Conservation (phyloP, 2,329 filamentous ascomycete species). For the Nemania serpens region DNA sequence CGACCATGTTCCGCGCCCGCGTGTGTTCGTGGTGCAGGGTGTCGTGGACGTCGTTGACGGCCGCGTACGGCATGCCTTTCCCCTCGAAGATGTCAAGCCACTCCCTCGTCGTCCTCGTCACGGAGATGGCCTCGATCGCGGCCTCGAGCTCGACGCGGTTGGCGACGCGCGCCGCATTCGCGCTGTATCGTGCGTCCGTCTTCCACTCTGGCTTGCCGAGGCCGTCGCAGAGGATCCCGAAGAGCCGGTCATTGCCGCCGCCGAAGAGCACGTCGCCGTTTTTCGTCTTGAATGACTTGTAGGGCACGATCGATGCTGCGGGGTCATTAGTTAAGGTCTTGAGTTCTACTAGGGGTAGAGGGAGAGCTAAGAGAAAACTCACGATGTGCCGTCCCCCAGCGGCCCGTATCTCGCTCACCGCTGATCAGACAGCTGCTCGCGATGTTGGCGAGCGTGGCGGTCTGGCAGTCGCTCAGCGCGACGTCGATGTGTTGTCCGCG, state of each 20-base stretch:
- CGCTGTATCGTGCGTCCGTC: constrained; percentile 60
- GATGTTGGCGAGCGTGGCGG: constrained; percentile 92
- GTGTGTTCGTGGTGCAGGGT: constrained; percentile 87
- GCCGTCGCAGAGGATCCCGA: constrained; percentile 65
- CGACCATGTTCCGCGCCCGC: constrained; percentile 84
- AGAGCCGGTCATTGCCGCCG: constrained; percentile 74
- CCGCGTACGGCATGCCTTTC: constrained; percentile 91
- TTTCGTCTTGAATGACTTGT: constrained; percentile 78
- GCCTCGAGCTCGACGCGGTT: constrained; percentile 78
- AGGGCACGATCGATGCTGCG: constrained; percentile 94
- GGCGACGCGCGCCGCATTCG: constrained; percentile 67
- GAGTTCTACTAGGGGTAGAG: background rate
- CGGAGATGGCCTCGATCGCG: constrained; percentile 76
- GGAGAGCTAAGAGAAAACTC: constrained; percentile 39
- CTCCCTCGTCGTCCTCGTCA: constrained; percentile 78
- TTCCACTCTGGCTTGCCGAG: constrained; percentile 65
- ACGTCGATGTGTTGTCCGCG: constrained; percentile 92
- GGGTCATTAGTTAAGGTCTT: constrained; percentile 8
- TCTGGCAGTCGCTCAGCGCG: constrained; percentile 89
- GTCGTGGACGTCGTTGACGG: constrained; percentile 88
- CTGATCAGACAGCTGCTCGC: constrained; percentile 90
- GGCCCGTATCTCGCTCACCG: constrained; percentile 81
- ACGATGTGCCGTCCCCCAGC: constrained; percentile 98
- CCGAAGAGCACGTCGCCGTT: constrained; percentile 74
- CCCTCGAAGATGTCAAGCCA: constrained; percentile 89